Conservation (phyloP, 1,284 basidiomycete genomes). For the Leccinum variabile region DNA sequence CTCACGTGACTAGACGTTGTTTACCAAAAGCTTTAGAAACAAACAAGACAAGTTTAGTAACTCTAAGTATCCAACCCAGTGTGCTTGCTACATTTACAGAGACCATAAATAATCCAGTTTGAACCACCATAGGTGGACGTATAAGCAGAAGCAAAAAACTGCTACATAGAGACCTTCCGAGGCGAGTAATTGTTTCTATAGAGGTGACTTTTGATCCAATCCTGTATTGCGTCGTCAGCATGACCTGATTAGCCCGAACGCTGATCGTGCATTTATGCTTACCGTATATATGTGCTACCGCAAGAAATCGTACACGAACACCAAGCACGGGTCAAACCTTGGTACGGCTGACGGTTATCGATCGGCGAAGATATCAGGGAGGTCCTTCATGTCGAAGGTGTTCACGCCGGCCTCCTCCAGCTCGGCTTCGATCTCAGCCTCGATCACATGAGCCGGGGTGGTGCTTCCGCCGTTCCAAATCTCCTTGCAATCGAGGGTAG, state of each 20-base stretch:
- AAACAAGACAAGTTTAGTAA: constrained; percentile 12
- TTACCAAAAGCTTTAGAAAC: constrained; percentile 14
- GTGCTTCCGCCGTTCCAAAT: constrained; percentile 52
- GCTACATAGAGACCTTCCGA: not conserved
- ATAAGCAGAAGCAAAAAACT: constrained; percentile 3
- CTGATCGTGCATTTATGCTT: constrained; percentile 3
- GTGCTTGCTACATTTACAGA: not conserved
- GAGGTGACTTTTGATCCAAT: not conserved
- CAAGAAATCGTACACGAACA: not conserved
- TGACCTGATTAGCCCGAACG: not conserved
- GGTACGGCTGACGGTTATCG: constrained; percentile 24
- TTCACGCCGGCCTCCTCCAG: constrained; percentile 64
- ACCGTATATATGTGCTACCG: constrained; percentile 12
- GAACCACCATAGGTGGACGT: constrained; percentile 2
- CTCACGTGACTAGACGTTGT: constrained; percentile 13
- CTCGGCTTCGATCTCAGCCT: constrained; percentile 51
- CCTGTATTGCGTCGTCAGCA: constrained; percentile 11
- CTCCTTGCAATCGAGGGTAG: constrained; percentile 63
- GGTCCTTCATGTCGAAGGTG: constrained; percentile 62
- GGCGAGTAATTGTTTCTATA: not conserved
- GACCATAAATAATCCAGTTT: constrained; percentile 1
- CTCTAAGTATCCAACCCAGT: not conserved
- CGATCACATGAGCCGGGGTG: constrained; percentile 43
- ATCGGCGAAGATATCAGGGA: constrained; percentile 55
- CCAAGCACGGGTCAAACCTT: not conserved